Conservation (phyloP, 176 grass and related monocot species). For the Cocos nucifera region DNA sequence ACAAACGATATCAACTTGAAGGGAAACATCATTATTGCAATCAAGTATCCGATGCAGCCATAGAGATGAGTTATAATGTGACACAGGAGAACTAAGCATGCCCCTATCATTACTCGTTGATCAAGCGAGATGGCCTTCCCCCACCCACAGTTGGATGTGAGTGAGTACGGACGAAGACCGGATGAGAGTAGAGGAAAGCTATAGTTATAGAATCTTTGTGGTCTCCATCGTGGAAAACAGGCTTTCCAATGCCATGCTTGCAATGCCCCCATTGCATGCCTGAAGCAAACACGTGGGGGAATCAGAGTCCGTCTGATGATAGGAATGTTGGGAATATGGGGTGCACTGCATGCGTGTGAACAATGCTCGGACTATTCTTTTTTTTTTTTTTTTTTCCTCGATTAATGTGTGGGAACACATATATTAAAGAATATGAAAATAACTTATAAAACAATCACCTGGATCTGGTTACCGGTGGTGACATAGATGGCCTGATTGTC, state of each 20-base stretch:
- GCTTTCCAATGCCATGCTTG: conserved; percentile 38
- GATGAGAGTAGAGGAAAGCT: conserved; percentile 26
- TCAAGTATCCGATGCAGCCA: background rate
- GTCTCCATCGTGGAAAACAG: conserved; percentile 22
- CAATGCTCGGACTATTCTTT: no score
- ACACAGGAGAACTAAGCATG: conserved; percentile 32
- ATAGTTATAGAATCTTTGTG: conserved; percentile 10
- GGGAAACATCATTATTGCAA: no score
- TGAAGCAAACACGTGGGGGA: conserved; percentile 3
- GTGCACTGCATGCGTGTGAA: no score
- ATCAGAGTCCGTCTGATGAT: no score
- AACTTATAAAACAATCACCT: no score
- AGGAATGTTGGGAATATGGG: no score
- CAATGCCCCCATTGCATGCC: conserved; percentile 35
- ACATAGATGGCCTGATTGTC: no score
- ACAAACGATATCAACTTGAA: no score
- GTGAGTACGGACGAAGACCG: background rate
- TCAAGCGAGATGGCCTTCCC: conserved; percentile 25
- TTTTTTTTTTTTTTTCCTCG: no score
- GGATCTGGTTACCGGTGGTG: no score
- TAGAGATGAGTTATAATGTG: conserved; percentile 13
- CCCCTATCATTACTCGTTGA: conserved; percentile 39
- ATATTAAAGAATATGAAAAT: no score
- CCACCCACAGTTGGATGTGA: background rate
- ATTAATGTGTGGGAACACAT: no score